A percentile compares a stretch with the other conserved stretches of the same genome.
phyloP scores from a whole-genome alignment of 2,329 filamentous ascomycete genomes.

The Colletotrichum liaoningense region DNA sequence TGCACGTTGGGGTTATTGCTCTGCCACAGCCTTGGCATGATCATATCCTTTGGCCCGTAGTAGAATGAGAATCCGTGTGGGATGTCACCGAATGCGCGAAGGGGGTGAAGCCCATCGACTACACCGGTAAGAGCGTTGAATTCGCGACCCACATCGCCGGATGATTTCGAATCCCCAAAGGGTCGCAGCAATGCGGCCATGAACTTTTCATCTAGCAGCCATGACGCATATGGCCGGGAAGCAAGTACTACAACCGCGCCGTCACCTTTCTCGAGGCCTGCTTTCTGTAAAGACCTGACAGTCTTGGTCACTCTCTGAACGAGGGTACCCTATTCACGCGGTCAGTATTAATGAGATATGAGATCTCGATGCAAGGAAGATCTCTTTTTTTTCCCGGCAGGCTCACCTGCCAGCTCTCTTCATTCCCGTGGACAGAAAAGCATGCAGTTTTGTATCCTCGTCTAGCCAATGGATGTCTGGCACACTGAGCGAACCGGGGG shows the following conservation, averaged over 20 bases:
- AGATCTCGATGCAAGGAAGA: background rate
- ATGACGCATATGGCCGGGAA: constrained; percentile 59
- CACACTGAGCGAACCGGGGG: background rate
- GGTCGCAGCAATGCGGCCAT: constrained; percentile 43
- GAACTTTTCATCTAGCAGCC: constrained; percentile 57
- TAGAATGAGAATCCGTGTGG: constrained; percentile 63
- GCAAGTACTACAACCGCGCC: constrained; percentile 62
- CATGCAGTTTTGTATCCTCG: background rate
- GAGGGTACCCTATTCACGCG: constrained; percentile 1
- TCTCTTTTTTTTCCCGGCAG: background rate
- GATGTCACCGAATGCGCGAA: constrained; percentile 43
- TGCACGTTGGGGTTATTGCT: background rate
- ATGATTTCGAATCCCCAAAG: constrained; percentile 14
- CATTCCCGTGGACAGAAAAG: constrained; percentile 26
- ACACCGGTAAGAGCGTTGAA: constrained; percentile 65
- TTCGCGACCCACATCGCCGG: constrained; percentile 28
- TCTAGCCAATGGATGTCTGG: background rate
- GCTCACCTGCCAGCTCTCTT: constrained; percentile 7
- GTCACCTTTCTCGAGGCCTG: constrained; percentile 41
- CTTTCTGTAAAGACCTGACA: background rate
- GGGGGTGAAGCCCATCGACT: constrained; percentile 64
- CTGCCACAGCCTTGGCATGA: constrained; percentile 61
- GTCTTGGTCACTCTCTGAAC: background rate
- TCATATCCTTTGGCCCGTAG: constrained; percentile 50
- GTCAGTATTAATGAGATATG: background rate